Conservation (phyloP, 2,329 filamentous ascomycete species). For the Colletotrichum gloeosporioides region DNA sequence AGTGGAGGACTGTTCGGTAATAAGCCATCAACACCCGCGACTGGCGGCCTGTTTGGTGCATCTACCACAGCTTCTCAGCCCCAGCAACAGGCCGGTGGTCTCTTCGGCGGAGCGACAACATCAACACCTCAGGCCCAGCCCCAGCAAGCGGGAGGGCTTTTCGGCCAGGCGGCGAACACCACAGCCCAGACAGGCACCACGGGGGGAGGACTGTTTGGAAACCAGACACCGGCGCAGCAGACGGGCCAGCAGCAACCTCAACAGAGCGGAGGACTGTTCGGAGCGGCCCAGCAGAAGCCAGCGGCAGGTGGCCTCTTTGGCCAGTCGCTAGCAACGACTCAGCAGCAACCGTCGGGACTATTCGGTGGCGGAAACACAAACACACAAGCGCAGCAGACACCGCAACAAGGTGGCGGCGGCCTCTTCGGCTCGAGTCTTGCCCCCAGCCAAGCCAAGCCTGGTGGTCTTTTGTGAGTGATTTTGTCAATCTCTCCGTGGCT, state of each 20-base stretch:
- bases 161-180: background rate
- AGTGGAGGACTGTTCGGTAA: slow-evolving; percentile 15
- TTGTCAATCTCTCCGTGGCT: background rate
- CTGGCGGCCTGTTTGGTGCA: slow-evolving; percentile 39
- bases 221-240: slow-evolving; percentile 14
- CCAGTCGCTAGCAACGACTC: background rate
- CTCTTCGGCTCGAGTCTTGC: slow-evolving; percentile 40
- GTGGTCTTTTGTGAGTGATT: slow-evolving; percentile 34
- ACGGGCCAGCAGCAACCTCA: slow-evolving; percentile 27
- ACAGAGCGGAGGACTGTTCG: slow-evolving; percentile 40
- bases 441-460: slow-evolving; percentile 16
- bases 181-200: slow-evolving; percentile 17
- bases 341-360: slow-evolving; percentile 27
- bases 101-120: background rate
- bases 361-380: slow-evolving; percentile 31
- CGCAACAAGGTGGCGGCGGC: slow-evolving; percentile 23
- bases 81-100: slow-evolving; percentile 28
- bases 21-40: slow-evolving; percentile 32
- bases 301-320: slow-evolving; percentile 29
- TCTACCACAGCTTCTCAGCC: slow-evolving; percentile 26
- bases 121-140: background rate
- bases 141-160: background rate
- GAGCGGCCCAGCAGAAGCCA: slow-evolving; percentile 26
- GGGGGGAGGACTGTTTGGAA: slow-evolving; percentile 15
- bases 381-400: slow-evolving; percentile 22